Base-by-base conservation (phyloP, 176 grass and related monocot genomes). In the Rhynchospora pubera region DNA sequence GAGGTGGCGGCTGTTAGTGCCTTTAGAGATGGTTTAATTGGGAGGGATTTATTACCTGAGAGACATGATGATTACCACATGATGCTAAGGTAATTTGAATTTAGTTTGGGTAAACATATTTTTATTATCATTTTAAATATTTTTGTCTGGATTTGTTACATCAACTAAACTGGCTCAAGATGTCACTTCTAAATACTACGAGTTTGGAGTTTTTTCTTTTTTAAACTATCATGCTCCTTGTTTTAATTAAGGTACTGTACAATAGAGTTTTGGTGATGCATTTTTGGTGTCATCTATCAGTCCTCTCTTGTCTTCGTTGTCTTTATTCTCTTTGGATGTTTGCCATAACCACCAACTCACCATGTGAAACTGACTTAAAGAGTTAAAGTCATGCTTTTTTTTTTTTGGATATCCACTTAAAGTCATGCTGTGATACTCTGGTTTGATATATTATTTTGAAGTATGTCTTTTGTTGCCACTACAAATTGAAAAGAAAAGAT, bases 31-130 rank as follows among this genome's bases (percentile, higher is more conserved):
- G 59, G 86, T 70, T 78, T 99, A 50, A 88, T 99, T 78, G 87
- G 81, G 19, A 91, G 87, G 82, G 68, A 84, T 60, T 66, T 99
- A 18, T 82, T 99, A 69, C 96, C 96, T 1, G 91, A 90, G 88
- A 91, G 64, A 89, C 93, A 95, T 78, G 96, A 99, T 65, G 91
- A 99, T 77, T 99, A 99, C 48, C 91, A 99, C 66, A 93, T 72
- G 52, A 84, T 95, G 79, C 93, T 99, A 65, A 90, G 96, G 96
- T 95, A 90, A 39, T 7, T 34, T 18, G 14, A 77, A 18, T 70
- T 32, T 32, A 56, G 23, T 34, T 55, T 77, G 52, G 48, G 50
- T 53, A 0, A 12, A 6, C 3, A 16, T 3, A 59, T 21, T 51
- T 24, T 51, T 24, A 26, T 39, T 21, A 53, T 15, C 10, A 12